Base-by-base conservation (phyloP, 2,329 filamentous ascomycete species). In the Parastagonospora avenae region DNA sequence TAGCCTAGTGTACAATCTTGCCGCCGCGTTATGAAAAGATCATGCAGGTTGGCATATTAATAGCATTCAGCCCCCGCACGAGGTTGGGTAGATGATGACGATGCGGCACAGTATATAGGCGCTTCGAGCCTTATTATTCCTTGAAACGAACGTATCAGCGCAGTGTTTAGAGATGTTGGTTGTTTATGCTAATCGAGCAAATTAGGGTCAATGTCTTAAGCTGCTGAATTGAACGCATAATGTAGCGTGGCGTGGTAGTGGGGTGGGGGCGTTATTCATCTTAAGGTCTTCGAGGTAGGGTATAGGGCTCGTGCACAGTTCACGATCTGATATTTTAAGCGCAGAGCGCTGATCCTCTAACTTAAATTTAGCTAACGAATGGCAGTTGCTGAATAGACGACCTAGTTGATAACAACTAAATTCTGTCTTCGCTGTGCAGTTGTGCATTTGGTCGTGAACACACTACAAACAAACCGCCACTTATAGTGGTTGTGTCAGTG, bases 101-200 rank as follows among this genome's bases (percentile, higher is more conserved):
- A 48, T 65, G 62, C 47, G 64, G 64, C 66, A 62, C 59, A 56
- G 65, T 55, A 46, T 54, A 55, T 44, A 55, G 55, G 63, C 61
- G 64, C 56, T 58, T 58, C 53, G 47, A 62, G 58, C 61, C 54
- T 62, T 54, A 52, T 47, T 33, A 44, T 28, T 31, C 39, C 40
- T 38, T 59, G 51, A 57, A 59, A 57, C 55, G 37, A 48, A 48
- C 39, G 38, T 39, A 40, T 41, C 31, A 28, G 33, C 48, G 14
- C 16, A 32, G 12, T 40, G 32, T 16, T 48, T 42, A 44, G 53
- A 50, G 41, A 27, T 44, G n/a, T 27, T 9, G 46, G 49, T 55
- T 59, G 49, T 48, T 48, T 47, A 39, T 48, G 44, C 41, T 44
- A 4, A 29, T n/a, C 16, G 27, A 38, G 42, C 58, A 45, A 61